Base-by-base conservation (phyloP, 257 asterid species). In the Rhazya stricta region DNA sequence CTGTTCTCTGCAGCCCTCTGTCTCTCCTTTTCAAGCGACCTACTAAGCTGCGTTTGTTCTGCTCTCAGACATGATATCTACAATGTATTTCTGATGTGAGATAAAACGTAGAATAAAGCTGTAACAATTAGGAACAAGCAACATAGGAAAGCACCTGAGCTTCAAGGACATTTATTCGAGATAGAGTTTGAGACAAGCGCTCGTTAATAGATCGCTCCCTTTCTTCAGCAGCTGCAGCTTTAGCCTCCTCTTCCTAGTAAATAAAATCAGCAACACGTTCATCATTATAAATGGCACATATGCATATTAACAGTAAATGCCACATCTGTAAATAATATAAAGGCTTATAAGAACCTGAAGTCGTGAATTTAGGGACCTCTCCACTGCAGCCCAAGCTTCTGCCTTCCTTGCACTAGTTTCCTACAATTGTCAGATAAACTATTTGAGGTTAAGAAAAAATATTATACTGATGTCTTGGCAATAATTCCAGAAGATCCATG, bases 321-420 rank as follows among this genome's bases (percentile, higher is more conserved):
- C 8, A 30, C 41, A 74, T 71, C 71, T 58, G 58, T 51, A 63
- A 32, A 80, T 61, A 74, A 77, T 41, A 76, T 65, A 67, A n/a
- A n/a, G 23, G 67, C 51, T 82, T 42, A 62, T 73, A 58, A 41
- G 75, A 82, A 95, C 99, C 99, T 95, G 99, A 85, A 95, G 99
- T 60, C 99, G 86, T 54, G 92, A 88, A 85, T 79, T 93, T 63
- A 95, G 84, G 43, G 98, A 87, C 83, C 90, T 90, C 81, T 92
- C 99, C 39, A 95, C 99, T 74, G 99, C 98, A 79, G 97, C 89
- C 98, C 98, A 92, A 72, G 97, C 98, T 79, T 92, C 99, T 18
- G 94, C 91, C 89, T 85, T 88, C 82, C 99, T 91, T 76, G 92
- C 67, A 34, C 95, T 88, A 70, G 98, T 91, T 84, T 93, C 99